phyloP scores from a whole-genome alignment of 139 green algal genomes.

The Dunaliella primolecta region DNA sequence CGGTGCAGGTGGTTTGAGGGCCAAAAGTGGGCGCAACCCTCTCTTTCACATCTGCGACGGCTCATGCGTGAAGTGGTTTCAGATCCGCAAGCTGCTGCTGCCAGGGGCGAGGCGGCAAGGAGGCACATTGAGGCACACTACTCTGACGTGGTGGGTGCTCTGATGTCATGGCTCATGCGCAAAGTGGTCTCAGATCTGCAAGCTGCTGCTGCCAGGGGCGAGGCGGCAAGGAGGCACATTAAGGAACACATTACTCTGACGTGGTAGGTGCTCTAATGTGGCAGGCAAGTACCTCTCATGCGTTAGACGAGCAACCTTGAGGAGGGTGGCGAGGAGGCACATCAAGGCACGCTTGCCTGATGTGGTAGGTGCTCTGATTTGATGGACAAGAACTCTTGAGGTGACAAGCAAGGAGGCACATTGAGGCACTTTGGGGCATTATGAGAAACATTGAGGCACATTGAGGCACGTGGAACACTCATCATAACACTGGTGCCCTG shows the following conservation, averaged over 20 bases:
- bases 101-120: slow-evolving; percentile 26
- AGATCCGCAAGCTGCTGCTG: slow-evolving; percentile 29
- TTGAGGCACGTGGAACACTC: too few species aligned
- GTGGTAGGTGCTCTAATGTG: too few species aligned
- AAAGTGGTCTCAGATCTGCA: slow-evolving; percentile 29
- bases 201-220: slow-evolving; percentile 31
- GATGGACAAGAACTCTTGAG: too few species aligned
- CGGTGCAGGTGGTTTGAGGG: slow-evolving; percentile 33
- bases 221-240: slow-evolving; percentile 19
- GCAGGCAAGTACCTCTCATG: too few species aligned
- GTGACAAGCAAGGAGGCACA: slow-evolving; percentile 20
- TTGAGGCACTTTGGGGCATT: too few species aligned
- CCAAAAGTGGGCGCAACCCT: slow-evolving; percentile 49
- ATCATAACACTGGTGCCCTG: too few species aligned
- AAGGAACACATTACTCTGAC: neutral
- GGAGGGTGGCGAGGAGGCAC: slow-evolving; percentile 21
- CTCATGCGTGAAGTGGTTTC: slow-evolving; percentile 49
- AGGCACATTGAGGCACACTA: neutral
- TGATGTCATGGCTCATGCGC: slow-evolving; percentile 51
- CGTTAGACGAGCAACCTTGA: too few species aligned
- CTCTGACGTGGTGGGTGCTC: neutral
- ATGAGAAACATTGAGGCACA: too few species aligned
- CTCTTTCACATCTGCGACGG: slow-evolving; percentile 34
- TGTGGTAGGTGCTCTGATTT: too few species aligned
- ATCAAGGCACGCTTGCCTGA: neutral